Conservation (phyloP, 345 rosid genomes). For the Camelina neglecta region DNA sequence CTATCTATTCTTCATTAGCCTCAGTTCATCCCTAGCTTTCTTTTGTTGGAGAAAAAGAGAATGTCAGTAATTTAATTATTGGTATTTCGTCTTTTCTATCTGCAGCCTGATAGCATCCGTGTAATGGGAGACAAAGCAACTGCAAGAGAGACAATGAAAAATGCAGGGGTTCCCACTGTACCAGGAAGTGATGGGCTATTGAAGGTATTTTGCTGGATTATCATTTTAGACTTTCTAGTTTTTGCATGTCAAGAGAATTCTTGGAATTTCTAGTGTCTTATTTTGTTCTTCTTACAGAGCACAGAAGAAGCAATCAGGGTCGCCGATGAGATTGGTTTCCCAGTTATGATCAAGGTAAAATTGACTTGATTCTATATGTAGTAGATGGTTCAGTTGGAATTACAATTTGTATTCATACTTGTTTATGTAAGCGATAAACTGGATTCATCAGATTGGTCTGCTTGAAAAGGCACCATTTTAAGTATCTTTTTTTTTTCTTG, state of each 20-base stretch:
- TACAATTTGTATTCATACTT: not conserved
- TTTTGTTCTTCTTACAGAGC: slow-evolving; percentile 51
- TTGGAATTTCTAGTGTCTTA: not conserved
- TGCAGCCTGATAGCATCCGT: slow-evolving; percentile 96
- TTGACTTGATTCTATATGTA: not conserved
- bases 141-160: slow-evolving; percentile 99
- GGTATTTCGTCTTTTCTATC: slow-evolving; percentile 5
- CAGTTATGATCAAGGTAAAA: slow-evolving; percentile 96
- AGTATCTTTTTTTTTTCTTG: not conserved
- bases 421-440: not conserved
- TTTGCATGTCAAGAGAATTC: not conserved
- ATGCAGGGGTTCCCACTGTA: slow-evolving; percentile 97
- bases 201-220: slow-evolving; percentile 55
- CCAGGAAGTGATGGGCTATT: slow-evolving; percentile 98
- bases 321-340: slow-evolving; percentile 87
- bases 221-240: slow-evolving; percentile 15
- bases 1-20: too few relatives aligned
- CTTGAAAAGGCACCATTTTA: not conserved
- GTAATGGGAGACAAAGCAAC: slow-evolving; percentile 99
- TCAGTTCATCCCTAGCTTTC: too few relatives aligned
- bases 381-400: not conserved
- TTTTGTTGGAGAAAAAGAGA: too few relatives aligned
- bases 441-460: slow-evolving; percentile 1
- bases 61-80: not conserved
- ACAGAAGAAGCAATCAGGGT: slow-evolving; percentile 91